Evolutionary conservation across 2,329 filamentous ascomycete species (phyloP).

Genomic region (Colletotrichum cordylinicola): DNA sequence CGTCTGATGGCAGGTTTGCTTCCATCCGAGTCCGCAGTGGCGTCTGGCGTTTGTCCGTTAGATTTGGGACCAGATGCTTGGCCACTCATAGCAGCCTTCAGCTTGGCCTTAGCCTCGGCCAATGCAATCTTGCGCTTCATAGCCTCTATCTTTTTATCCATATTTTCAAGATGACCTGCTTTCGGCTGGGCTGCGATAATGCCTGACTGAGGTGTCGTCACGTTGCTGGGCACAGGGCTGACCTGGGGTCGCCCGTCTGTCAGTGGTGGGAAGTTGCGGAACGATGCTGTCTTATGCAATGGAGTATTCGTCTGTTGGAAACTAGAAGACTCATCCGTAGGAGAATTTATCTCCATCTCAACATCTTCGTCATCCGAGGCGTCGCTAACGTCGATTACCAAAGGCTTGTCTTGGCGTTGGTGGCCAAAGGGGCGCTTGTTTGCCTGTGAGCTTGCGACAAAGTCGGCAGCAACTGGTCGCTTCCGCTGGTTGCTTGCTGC

Average conservation of each 20-base stretch:
- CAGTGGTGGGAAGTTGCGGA: constrained; percentile 52
- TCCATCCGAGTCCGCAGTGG: constrained; percentile 10
- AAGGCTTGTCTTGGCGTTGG: constrained; percentile 60
- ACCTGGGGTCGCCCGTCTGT: constrained; percentile 44
- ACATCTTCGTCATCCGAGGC: constrained; percentile 66
- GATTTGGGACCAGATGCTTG: constrained; percentile 8
- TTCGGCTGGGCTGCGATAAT: constrained; percentile 36
- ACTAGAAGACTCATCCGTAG: constrained; percentile 45
- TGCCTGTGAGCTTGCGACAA: constrained; percentile 59
- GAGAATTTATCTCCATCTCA: constrained; percentile 71
- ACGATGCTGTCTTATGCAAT: constrained; percentile 39
- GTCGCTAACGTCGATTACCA: constrained; percentile 88
- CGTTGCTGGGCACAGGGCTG: constrained; percentile 40
- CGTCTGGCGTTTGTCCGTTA: constrained; percentile 10
- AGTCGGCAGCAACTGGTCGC: constrained; percentile 69
- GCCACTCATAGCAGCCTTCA: constrained; percentile 31
- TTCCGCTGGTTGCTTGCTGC: constrained; percentile 38
- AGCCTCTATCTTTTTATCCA: constrained; percentile 65
- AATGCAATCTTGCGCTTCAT: constrained; percentile 65
- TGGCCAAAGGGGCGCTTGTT: constrained; percentile 69
- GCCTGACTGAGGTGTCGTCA: constrained; percentile 42
- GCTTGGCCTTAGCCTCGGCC: constrained; percentile 60
- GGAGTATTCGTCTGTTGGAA: constrained; percentile 35
- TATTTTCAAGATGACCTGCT: constrained; percentile 49
- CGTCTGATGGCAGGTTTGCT: constrained; percentile 19